Base-by-base conservation (phyloP, 495 filamentous ascomycete genomes). In the Annulohypoxylon moriforme region DNA sequence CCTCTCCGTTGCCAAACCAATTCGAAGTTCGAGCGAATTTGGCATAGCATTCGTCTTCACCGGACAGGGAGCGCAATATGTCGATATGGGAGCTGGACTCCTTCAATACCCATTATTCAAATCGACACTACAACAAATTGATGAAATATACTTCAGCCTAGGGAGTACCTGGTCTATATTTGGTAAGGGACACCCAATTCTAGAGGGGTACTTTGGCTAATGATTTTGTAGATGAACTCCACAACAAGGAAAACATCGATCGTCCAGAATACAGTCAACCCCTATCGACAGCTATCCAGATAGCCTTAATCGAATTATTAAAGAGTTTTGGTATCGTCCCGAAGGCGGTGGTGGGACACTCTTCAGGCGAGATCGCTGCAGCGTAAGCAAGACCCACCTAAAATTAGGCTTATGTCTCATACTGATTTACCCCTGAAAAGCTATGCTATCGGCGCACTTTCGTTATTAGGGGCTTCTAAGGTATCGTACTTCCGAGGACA, bases 321-420 rank as follows among this genome's bases (percentile, higher is more conserved):
- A 59, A 64, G 10, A 78, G 72, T 20, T 89, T 85, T 79, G 79
- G 78, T 22, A 76, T 91, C 13, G 40, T 60, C 2, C 84, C 86
- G 0, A 60, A 65, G 14, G 80, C 80, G 24, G 85, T 88, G 0
- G 79, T 88, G 0, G 88, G 89, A 4, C 88, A 90, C 68, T 90
- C 88, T 1, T 87, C 83, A 63, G 89, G 89, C 1, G 89, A 91
- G 67, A 90, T 90, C 68, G 81, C 76, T 1, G 81, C 81, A 3
- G 81, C 80, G 67, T 72, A 74, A 66, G 72, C 59, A 47, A 33
- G 24, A 4, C 22, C 34, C n/a, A 22, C 33, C 29, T 56, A 14
- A 13, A 57, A n/a, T 4, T 8, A n/a, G n/a, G n/a, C 11, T 57
- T 20, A 29, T 14, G 27, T 34, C 9, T 25, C 20, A 25, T 58